Percentiles rank a stretch among this genome's conserved stretches.
Conservation (phyloP, 169 alveolate genomes). For the Perkinsus marinus region DNA sequence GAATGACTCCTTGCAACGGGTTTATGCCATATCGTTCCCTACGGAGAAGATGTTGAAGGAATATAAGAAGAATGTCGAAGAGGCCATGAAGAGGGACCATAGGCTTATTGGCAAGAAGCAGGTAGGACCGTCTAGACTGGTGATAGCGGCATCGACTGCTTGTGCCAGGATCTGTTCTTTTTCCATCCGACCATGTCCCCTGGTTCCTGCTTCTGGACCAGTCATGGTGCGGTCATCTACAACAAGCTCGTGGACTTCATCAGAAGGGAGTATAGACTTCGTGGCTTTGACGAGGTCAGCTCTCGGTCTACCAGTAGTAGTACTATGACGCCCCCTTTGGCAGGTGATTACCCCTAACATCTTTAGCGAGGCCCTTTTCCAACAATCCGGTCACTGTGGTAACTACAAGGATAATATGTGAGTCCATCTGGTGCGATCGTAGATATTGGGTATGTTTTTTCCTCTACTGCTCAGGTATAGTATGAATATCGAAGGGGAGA, state of each 20-base stretch:
- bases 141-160: too few species aligned
- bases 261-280: constrained; percentile 62
- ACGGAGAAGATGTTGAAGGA: constrained; percentile 79
- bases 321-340: neutral
- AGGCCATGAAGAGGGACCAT: constrained; percentile 96
- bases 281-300: constrained; percentile 33
- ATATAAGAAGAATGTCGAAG: constrained; percentile 77
- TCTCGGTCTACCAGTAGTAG: neutral
- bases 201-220: constrained; percentile 87
- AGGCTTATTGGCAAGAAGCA: constrained; percentile 81
- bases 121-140: neutral
- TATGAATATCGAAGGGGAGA: constrained; percentile 82
- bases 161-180: constrained; percentile 67
- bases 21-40: constrained; percentile 97
- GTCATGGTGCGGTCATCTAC: constrained; percentile 91
- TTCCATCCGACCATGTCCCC: constrained; percentile 76
- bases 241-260: constrained; percentile 85
- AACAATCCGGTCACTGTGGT: constrained; percentile 96
- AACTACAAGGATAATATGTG: constrained; percentile 78
- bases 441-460: neutral
- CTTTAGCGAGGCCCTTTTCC: constrained; percentile 64
- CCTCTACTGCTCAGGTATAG: constrained; percentile 54
- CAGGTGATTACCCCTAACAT: constrained; percentile 95
- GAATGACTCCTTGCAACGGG: constrained; percentile 91
- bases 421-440: neutral